Evolutionary conservation across 1,139 yeast species (phyloP).

Genomic region (Pneumocystis oryctolagi): DNA sequence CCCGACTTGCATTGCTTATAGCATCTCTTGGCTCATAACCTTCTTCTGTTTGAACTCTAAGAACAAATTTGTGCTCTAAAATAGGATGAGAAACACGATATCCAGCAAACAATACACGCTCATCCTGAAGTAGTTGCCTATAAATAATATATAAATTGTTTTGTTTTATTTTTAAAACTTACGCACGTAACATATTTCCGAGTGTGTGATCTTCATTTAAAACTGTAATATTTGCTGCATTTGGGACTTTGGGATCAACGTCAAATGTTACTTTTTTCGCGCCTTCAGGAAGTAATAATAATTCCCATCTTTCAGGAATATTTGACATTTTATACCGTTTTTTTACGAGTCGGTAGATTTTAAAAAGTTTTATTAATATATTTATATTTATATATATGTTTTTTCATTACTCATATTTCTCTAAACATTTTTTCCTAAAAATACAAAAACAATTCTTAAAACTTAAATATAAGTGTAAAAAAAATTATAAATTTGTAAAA

Average conservation of each 20-base stretch:
- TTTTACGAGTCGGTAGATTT: not conserved
- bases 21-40: conserved; percentile 88
- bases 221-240: conserved; percentile 80
- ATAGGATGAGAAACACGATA: conserved; percentile 90
- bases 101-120: conserved; percentile 83
- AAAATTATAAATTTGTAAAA: not conserved
- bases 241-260: conserved; percentile 90
- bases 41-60: conserved; percentile 91
- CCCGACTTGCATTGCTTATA: conserved; percentile 71
- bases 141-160: conserved; percentile 2
- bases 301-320: conserved; percentile 97
- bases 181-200: conserved; percentile 70
- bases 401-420: too few species aligned
- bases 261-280: conserved; percentile 61
- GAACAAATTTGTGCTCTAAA: conserved; percentile 78
- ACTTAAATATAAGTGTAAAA: not conserved
- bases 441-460: not conserved
- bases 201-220: conserved; percentile 96
- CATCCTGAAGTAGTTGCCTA: conserved; percentile 47
- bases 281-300: conserved; percentile 93
- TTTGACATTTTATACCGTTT: conserved; percentile 40
- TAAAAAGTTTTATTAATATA: too few species aligned
- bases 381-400: too few species aligned
- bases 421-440: too few species aligned
- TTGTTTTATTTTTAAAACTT: conserved; percentile 6